A percentile compares a stretch with the other conserved stretches of the same genome.
Conservation (phyloP, 1,284 basidiomycete genomes). For the Termitomyces sp. region DNA sequence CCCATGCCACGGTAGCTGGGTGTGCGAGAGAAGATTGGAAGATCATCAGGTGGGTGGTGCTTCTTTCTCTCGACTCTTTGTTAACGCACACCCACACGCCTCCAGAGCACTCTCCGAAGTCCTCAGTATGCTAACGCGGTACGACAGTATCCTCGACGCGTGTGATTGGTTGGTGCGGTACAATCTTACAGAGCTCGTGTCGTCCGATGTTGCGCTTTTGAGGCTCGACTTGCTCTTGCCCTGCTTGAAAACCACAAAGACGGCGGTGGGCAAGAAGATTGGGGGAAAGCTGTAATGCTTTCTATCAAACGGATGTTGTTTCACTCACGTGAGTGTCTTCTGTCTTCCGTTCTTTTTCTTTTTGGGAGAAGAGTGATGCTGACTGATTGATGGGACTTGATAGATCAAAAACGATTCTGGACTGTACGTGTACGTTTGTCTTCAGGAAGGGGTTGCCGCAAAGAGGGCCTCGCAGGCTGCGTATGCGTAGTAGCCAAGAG, state of each 20-base stretch:
- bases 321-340: slow-evolving; percentile 67
- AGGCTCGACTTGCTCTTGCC: slow-evolving; percentile 64
- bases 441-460: slow-evolving; percentile 48
- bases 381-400: not conserved
- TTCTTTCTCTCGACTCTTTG: too few relatives aligned
- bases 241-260: slow-evolving; percentile 29
- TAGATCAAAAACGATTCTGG: slow-evolving; percentile 84
- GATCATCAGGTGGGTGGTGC: slow-evolving; percentile 72
- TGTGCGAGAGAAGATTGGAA: slow-evolving; percentile 98
- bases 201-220: slow-evolving; percentile 62
- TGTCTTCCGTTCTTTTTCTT: slow-evolving; percentile 5
- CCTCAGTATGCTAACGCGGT: slow-evolving; percentile 75
- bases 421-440: slow-evolving; percentile 75
- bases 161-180: slow-evolving; percentile 90
- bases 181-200: slow-evolving; percentile 80
- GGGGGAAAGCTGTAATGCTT: slow-evolving; percentile 67
- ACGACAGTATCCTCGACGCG: slow-evolving; percentile 85
- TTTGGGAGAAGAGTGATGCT: slow-evolving; percentile 4
- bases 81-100: too few relatives aligned
- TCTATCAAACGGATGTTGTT: slow-evolving; percentile 93
- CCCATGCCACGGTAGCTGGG: too few relatives aligned
- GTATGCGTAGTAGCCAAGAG: slow-evolving; percentile 36
- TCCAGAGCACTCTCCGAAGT: slow-evolving; percentile 92
- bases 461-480: slow-evolving; percentile 28
- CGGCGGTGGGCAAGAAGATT: slow-evolving; percentile 45